Percentiles rank a stretch among this genome's conserved stretches.
Evolutionary conservation across 768 basidiomycete genomes (phyloP).

Genomic region (Serpula lacrymans): DNA sequence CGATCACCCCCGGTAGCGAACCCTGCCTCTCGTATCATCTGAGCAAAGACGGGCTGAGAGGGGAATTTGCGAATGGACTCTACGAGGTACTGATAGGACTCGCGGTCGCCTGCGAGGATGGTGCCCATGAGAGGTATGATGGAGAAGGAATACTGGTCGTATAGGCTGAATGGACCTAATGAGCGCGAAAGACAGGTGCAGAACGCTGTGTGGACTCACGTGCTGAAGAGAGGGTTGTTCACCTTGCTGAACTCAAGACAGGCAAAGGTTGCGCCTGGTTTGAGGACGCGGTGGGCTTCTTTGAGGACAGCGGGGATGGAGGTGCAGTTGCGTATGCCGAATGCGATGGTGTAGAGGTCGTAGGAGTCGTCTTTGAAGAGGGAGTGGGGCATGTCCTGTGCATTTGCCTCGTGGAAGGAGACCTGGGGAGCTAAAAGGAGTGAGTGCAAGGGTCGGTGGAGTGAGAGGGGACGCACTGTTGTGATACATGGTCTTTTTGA

Average conservation of each 20-base stretch:
- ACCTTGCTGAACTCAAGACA: constrained; percentile 97
- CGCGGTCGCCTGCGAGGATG: constrained; percentile 90
- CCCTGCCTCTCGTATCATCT: constrained; percentile 85
- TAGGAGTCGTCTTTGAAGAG: constrained; percentile 80
- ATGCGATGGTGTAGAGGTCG: constrained; percentile 97
- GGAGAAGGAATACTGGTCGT: constrained; percentile 94
- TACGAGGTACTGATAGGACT: constrained; percentile 95
- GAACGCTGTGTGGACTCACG: constrained; percentile 51
- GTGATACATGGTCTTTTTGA: constrained; percentile 98
- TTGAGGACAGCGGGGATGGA: constrained; percentile 82
- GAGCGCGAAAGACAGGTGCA: constrained; percentile 7
- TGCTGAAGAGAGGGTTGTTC: constrained; percentile 77
- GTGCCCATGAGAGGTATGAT: constrained; percentile 95
- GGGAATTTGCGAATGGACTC: constrained; percentile 97
- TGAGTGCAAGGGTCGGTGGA: constrained; percentile 6
- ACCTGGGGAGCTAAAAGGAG: constrained; percentile 75
- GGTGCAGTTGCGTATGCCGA: constrained; percentile 97
- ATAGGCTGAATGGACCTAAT: constrained; percentile 51
- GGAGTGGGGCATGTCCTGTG: constrained; percentile 67
- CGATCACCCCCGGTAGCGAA: constrained; percentile 70
- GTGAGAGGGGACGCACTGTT: constrained; percentile 60
- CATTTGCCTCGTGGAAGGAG: constrained; percentile 90
- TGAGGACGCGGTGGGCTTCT: constrained; percentile 91
- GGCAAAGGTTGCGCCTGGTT: constrained; percentile 93
- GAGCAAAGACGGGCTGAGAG: constrained; percentile 79